phyloP scores from a whole-genome alignment of 2,329 filamentous ascomycete species.

The Scolecobasidium constrictum region DNA sequence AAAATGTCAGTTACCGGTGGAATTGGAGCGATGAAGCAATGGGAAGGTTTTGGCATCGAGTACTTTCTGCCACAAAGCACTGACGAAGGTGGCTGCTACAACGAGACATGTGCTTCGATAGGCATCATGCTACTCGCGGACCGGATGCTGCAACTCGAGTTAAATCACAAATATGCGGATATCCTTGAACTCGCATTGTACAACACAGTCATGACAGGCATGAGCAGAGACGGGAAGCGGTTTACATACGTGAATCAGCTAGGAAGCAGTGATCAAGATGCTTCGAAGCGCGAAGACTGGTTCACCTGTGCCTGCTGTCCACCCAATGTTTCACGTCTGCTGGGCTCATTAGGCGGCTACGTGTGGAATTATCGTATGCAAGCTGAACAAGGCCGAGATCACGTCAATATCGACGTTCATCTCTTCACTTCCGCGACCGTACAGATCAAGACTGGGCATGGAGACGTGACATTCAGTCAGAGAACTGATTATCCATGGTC shows the following conservation, averaged over 20 bases:
- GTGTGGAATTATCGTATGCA: slow-evolving; percentile 33
- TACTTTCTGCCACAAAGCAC: slow-evolving; percentile 49
- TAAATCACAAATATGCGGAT: slow-evolving; percentile 44
- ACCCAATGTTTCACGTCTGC: slow-evolving; percentile 45
- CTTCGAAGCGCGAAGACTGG: slow-evolving; percentile 43
- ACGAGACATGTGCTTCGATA: slow-evolving; percentile 51
- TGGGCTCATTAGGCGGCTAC: slow-evolving; percentile 47
- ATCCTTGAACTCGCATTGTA: slow-evolving; percentile 52
- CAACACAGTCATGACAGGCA: slow-evolving; percentile 48
- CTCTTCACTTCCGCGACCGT: slow-evolving; percentile 43
- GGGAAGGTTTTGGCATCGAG: slow-evolving; percentile 49
- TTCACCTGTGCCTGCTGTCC: slow-evolving; percentile 51
- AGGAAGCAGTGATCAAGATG: slow-evolving; percentile 40
- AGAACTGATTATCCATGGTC: slow-evolving; percentile 48
- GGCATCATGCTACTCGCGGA: slow-evolving; percentile 51
- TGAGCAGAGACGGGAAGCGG: slow-evolving; percentile 43
- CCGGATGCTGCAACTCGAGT: slow-evolving; percentile 42
- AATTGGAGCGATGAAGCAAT: slow-evolving; percentile 46
- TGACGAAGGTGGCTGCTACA: slow-evolving; percentile 52
- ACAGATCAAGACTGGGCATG: slow-evolving; percentile 24
- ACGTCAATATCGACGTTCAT: slow-evolving; percentile 40
- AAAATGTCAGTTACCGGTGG: slow-evolving; percentile 56
- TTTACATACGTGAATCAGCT: slow-evolving; percentile 55
- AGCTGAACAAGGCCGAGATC: slow-evolving; percentile 15
- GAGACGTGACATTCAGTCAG: slow-evolving; percentile 34